Base-by-base conservation (phyloP, 2,329 filamentous ascomycete genomes). In the Verticillium klebahnii region DNA sequence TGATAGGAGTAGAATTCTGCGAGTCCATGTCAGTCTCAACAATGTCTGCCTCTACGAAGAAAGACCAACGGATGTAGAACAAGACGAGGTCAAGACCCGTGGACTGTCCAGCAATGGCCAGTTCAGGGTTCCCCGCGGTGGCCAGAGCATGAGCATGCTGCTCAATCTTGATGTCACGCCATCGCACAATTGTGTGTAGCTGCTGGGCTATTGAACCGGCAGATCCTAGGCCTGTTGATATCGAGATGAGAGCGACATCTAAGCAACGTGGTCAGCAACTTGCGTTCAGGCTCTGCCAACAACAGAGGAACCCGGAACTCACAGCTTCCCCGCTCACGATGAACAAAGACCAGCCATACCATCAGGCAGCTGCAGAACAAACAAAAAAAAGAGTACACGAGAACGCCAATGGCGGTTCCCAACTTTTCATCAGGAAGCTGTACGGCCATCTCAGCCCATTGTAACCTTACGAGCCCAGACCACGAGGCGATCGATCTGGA, bases 1-100 rank as follows among this genome's bases (percentile, higher is more conserved):
- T 80, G 82, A 66, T 83, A 83, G 34, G 73, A 75, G 62, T 82
- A 82, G 58, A 78, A 82, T 66, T 82, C 80, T 83, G 57, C 1
- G 5, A 17, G 40, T 63, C 14, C 23, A 29, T 61, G 63, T 69
- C 54, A 69, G 65, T 55, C 12, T 36, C 14, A 19, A 5, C 5
- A 25, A 17, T 2, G 25, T 3, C 1, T 14, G 8, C 34, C 14
- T 36, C 9, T 9, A 1, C 40, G 34, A 3, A 14, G 31, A 31
- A 23, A 3, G 17, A 71, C 79, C 58, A 69, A 82, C 80, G 80
- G 63, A 82, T 80, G 61, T 79, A 82, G 64, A 78, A 82, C 2
- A 83, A 69, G 0, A 74, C 70, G 7, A 78, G 69, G 60, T 82
- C 80, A 3, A 78, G 52, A 4, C 74, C 75, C 6, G 71, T 71